Conservation (phyloP, 768 basidiomycete genomes). For the Leccinum olivaceopallidum region DNA sequence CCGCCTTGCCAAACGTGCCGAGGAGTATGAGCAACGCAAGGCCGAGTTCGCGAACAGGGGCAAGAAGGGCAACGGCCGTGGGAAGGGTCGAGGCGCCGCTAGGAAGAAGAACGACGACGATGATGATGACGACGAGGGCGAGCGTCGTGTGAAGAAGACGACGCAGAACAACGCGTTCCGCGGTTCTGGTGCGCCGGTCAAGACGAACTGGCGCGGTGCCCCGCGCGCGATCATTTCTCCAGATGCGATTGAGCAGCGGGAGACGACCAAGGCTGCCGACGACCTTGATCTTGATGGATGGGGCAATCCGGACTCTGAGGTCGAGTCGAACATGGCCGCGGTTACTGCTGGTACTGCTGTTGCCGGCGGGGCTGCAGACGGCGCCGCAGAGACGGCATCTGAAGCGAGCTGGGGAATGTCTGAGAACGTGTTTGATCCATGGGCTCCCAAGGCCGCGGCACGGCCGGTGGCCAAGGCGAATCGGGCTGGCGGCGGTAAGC, state of each 20-base stretch:
- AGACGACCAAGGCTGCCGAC: conserved; percentile 9
- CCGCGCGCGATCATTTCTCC: conserved; percentile 30
- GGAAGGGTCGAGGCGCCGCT: conserved; percentile 10
- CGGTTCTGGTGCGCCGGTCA: conserved; percentile 33
- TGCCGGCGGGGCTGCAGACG: neutral
- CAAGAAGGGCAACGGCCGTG: conserved; percentile 21
- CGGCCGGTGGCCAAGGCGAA: conserved; percentile 12
- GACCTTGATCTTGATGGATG: conserved; percentile 17
- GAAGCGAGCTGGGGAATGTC: conserved; percentile 24
- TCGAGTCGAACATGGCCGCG: conserved; percentile 4
- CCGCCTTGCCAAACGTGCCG: conserved; percentile 18
- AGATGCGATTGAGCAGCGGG: conserved; percentile 27
- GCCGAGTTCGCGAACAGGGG: conserved; percentile 15
- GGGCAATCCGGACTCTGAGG: conserved; percentile 23
- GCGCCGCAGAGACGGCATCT: conserved; percentile 16
- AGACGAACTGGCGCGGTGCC: conserved; percentile 31
- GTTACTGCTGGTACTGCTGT: neutral
- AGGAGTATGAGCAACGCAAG: conserved; percentile 22
- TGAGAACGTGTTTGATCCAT: conserved; percentile 25
- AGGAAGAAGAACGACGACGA: conserved; percentile 12
- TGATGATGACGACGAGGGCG: conserved; percentile 1
- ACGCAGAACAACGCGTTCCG: conserved; percentile 23
- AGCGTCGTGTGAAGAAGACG: neutral
- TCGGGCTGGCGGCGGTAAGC: neutral
- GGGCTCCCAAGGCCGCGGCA: conserved; percentile 3